A percentile compares a stretch with the other conserved stretches of the same genome.
These are phyloP conservation scores for Saturnispora quitensis DNA, from an alignment of 805 yeast species.

Conservation along the genomic window DNA sequence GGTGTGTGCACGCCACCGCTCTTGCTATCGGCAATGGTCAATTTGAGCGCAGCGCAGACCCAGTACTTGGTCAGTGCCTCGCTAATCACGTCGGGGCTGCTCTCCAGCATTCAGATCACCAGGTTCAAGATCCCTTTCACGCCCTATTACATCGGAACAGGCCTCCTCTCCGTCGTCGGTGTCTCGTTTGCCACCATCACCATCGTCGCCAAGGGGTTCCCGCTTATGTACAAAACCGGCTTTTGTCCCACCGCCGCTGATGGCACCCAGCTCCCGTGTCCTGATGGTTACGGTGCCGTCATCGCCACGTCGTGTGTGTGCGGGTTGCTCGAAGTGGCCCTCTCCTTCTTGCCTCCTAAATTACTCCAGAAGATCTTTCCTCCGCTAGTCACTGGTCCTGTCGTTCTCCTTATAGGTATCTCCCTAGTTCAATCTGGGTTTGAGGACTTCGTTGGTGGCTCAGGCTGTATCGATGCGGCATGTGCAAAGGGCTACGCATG, in stretches of 20 bases:
- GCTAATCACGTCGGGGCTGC: constrained; percentile 59
- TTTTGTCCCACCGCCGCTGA: constrained; percentile 52
- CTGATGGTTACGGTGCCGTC: constrained; percentile 84
- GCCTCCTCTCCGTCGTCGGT: constrained; percentile 83
- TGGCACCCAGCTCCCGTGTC: constrained; percentile 70
- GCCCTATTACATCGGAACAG: constrained; percentile 77
- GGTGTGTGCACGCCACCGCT: constrained; percentile 84
- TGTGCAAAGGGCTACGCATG: constrained; percentile 51
- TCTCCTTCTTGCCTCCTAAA: constrained; percentile 73
- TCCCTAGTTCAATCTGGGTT: constrained; percentile 64
- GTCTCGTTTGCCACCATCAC: constrained; percentile 85
- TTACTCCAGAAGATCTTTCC: constrained; percentile 70
- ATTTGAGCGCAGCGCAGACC: constrained; percentile 38
- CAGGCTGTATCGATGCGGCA: constrained; percentile 39
- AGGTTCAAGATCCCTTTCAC: constrained; percentile 70
- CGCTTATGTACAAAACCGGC: constrained; percentile 74
- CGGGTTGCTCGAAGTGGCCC: constrained; percentile 60
- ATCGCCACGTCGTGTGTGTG: constrained; percentile 72
- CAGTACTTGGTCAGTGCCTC: constrained; percentile 68
- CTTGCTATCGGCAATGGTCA: constrained; percentile 55
- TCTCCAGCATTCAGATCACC: constrained; percentile 70
- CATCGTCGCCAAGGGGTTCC: constrained; percentile 65
- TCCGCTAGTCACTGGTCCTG: constrained; percentile 89
- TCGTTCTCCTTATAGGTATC: constrained; percentile 76
- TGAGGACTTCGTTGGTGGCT: constrained; percentile 83